Base-by-base conservation (phyloP, 2,329 filamentous ascomycete genomes). In the Apiospora arundinis region DNA sequence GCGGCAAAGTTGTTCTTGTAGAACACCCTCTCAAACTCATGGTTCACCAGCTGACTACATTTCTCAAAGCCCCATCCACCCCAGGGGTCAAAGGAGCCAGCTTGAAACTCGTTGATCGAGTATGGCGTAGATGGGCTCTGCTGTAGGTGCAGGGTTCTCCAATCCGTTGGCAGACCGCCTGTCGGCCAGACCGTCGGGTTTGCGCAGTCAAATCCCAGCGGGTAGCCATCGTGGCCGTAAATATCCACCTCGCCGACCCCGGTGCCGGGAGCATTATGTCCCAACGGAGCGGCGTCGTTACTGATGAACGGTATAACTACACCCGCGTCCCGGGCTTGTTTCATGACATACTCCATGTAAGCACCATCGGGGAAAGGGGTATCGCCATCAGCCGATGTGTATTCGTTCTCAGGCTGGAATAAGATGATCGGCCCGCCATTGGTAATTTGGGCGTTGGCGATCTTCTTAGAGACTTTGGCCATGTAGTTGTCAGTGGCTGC, bases 381-480 rank as follows among this genome's bases (percentile, higher is more conserved):
- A 2, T 82, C 83, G 9, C 81, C 82, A 12, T 82, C 81, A 0
- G 84, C 86, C 8, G 82, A 81, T 0, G 88, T 90, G 44, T 95
- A 95, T 79, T 96, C 94, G 73, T 96, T 97, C 79, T 97, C 94
- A 0, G 92, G 91, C 79, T 97, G 94, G 56, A 92, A 87, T 1
- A 95, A 82, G 72, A 97, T 93, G 9, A 97, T 87, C 0, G 93
- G 93, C 0, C 94, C 94, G 0, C 92, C 93, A 69, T 95, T 93
- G 1, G 93, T 95, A 76, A 97, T 95, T 76, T 96, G 93, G 0
- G 89, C 90, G 70, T 90, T 89, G 4, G 93, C 92, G 74, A 97
- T 91, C 11, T 91, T 89, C 16, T 85, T 85, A 37, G 88, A 88
- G 67, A 95, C 86, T 11, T 89, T 85, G 8, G 85, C 80, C 74